Evolutionary conservation across 331 rosid species (phyloP).

Genomic region (Telfairia occidentalis): DNA sequence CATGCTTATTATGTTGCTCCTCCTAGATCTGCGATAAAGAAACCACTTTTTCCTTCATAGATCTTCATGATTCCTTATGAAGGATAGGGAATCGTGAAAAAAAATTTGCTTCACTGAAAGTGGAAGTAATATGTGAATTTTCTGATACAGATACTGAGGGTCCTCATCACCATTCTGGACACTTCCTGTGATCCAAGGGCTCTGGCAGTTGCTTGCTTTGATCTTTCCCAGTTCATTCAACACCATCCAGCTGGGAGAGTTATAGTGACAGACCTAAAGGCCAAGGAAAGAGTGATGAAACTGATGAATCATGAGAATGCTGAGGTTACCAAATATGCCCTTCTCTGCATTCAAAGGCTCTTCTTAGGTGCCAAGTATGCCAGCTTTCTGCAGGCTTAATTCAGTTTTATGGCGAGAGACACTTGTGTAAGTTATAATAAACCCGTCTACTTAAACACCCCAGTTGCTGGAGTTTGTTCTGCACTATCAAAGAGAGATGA

Average conservation of each 20-base stretch:
- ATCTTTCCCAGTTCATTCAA: slow-evolving; percentile 87
- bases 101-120: neutral
- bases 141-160: slow-evolving; percentile 72
- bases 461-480: neutral
- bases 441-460: neutral
- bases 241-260: slow-evolving; percentile 73
- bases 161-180: slow-evolving; percentile 80
- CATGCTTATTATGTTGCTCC: neutral
- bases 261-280: slow-evolving; percentile 84
- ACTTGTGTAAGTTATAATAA: slow-evolving; percentile 8
- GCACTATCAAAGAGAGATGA: neutral
- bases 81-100: neutral
- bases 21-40: neutral
- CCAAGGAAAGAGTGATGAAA: slow-evolving; percentile 92
- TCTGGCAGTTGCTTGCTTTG: slow-evolving; percentile 85
- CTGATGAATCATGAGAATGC: slow-evolving; percentile 86
- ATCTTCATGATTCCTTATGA: neutral
- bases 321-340: slow-evolving; percentile 90
- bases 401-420: neutral
- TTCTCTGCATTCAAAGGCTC: slow-evolving; percentile 94
- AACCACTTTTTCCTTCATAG: neutral
- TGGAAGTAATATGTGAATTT: neutral
- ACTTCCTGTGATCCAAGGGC: slow-evolving; percentile 71
- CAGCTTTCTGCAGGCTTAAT: slow-evolving; percentile 82
- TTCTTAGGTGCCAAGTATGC: slow-evolving; percentile 93